Conservation (phyloP, 176 grass and related monocot genomes). For the Juncus effusus region DNA sequence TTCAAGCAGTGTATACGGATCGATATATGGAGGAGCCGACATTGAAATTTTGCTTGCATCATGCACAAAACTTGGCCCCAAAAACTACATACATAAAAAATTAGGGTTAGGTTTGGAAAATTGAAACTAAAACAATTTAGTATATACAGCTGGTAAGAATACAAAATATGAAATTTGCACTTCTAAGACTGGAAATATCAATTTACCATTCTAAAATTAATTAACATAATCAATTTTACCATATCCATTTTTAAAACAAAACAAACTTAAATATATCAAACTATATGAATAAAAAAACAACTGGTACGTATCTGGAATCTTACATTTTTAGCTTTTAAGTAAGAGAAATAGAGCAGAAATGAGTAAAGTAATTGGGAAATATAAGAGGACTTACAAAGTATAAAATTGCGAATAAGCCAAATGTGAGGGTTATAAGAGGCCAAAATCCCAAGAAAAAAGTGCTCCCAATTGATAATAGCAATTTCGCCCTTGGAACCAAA, state of each 20-base stretch:
- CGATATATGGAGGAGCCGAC: slow-evolving; percentile 54
- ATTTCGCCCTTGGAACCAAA: slow-evolving; percentile 76
- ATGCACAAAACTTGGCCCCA: slow-evolving; percentile 74
- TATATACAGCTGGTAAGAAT: too few species aligned
- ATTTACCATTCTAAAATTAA: not conserved
- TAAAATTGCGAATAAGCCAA: slow-evolving; percentile 65
- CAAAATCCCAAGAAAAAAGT: slow-evolving; percentile 92
- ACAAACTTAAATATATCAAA: too few species aligned
- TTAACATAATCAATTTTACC: too few species aligned
- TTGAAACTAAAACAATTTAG: not conserved
- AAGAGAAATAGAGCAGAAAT: too few species aligned
- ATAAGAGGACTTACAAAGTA: slow-evolving; percentile 50
- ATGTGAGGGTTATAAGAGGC: slow-evolving; percentile 58
- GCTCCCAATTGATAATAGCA: slow-evolving; percentile 70
- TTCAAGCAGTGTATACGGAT: slow-evolving; percentile 82
- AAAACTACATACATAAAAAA: slow-evolving; percentile 46
- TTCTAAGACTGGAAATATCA: not conserved
- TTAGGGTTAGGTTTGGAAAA: slow-evolving; percentile 13
- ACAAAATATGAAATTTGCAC: too few species aligned
- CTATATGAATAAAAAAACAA: too few species aligned
- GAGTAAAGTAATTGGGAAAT: slow-evolving; percentile 3
- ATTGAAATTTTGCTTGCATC: slow-evolving; percentile 47
- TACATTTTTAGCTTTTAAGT: too few species aligned
- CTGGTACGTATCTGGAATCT: too few species aligned
- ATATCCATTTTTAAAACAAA: too few species aligned